Conservation (phyloP, 2,329 filamentous ascomycete genomes). For the Fusarium sp. region DNA sequence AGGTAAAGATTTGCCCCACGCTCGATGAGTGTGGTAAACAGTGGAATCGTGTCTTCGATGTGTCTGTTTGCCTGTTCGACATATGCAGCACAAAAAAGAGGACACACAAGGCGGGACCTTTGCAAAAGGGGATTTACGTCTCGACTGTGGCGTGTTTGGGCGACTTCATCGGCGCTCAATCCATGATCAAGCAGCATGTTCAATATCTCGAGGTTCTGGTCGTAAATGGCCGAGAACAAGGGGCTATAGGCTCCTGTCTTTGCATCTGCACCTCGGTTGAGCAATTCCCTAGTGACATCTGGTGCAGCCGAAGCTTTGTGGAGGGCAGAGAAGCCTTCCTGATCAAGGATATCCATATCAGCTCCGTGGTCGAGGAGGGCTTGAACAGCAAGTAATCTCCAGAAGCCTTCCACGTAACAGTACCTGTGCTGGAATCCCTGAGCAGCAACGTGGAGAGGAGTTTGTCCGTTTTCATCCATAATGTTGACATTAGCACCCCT, state of each 20-base stretch:
- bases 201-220: slow-evolving; percentile 20
- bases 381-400: slow-evolving; percentile 16
- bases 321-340: slow-evolving; percentile 1
- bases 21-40: slow-evolving; percentile 21
- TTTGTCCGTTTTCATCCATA: background rate
- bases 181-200: slow-evolving; percentile 34
- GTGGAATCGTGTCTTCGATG: background rate
- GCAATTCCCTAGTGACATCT: slow-evolving; percentile 17
- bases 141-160: background rate
- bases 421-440: background rate
- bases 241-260: slow-evolving; percentile 7
- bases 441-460: slow-evolving; percentile 39
- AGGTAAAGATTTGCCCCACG: slow-evolving; percentile 36
- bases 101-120: slow-evolving; percentile 8
- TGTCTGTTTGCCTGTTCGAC: background rate
- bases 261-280: slow-evolving; percentile 24
- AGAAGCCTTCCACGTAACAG: background rate
- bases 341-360: slow-evolving; percentile 30
- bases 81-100: slow-evolving; percentile 26
- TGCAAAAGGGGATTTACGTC: background rate
- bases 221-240: slow-evolving; percentile 29
- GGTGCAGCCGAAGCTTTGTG: slow-evolving; percentile 23
- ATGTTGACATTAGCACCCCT: slow-evolving; percentile 30
- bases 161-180: slow-evolving; percentile 14
- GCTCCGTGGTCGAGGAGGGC: slow-evolving; percentile 39